Evolutionary conservation across 2,329 filamentous ascomycete species (phyloP), one percentile per base, ranked within the genome.

Genomic region (Beauveria bassiana): DNA sequence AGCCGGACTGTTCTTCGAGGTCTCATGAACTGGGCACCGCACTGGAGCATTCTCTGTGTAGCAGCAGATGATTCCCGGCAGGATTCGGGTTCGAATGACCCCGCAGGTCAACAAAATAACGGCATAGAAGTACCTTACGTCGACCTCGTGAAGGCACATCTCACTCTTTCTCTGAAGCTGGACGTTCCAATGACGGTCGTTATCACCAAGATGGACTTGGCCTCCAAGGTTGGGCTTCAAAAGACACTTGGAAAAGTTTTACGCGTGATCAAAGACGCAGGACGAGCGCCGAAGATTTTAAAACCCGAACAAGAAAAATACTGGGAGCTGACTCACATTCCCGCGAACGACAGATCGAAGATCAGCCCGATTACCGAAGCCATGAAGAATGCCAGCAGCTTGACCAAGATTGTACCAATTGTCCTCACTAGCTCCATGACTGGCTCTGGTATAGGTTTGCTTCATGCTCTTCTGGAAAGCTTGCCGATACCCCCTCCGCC

Each of bases 21-120:
- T 0, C 79, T 99, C n/a, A 83, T 99, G 65, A 95, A 93, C 51
- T 98, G 95, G 93, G 90, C 90, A 43, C 95, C 95, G 9, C 92
- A 98, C 71, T 99, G 95, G 88, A 92, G 90, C 1, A 74, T 96
- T 24, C 80, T 98, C 2, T 97, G 96, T 67, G 86, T 98, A 64
- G 86, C 91, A 52, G 91, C 91, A 42, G 89, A 95, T 69, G 88
- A 89, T 65, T 79, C 81, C 12, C 85, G 88, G 14, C 68, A 72
- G 51, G 67, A 68, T 3, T 66, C 69, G 4, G 69, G 70, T 24
- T 34, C 49, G 16, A 38, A 53, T 24, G 40, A 20, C 7, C 16
- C 40, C 10, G 18, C 28, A n/a, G 9, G 16, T 16, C 50, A 42
- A 7, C 42, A 42, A n/a, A 22, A 55, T 20, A 42, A 47, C 9